Evolutionary conservation across 2,329 filamentous ascomycete species (phyloP).

Genomic region (Epichloe coenophiala): DNA sequence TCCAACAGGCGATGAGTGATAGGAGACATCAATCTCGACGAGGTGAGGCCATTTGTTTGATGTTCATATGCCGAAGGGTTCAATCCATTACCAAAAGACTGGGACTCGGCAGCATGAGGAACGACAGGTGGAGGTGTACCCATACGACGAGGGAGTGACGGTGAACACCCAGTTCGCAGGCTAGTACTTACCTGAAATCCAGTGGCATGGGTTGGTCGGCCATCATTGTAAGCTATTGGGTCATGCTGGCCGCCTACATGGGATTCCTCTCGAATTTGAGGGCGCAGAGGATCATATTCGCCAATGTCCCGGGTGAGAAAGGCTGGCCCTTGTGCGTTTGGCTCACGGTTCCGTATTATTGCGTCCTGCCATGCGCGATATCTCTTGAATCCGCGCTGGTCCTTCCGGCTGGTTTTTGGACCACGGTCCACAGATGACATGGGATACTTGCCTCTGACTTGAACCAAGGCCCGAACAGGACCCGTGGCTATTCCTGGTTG

Average conservation of each 20-base stretch:
- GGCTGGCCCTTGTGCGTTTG: slow-evolving; percentile 8
- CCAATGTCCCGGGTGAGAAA: slow-evolving; percentile 5
- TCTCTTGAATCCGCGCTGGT: slow-evolving; percentile 32
- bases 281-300: slow-evolving; percentile 3
- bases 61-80: slow-evolving; percentile 11
- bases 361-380: slow-evolving; percentile 32
- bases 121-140: not conserved
- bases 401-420: slow-evolving; percentile 17
- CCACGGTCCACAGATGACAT: slow-evolving; percentile 10
- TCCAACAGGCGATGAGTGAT: slow-evolving; percentile 20
- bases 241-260: slow-evolving; percentile 3
- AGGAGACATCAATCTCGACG: slow-evolving; percentile 7
- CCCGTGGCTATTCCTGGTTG: slow-evolving; percentile 1
- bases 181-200: slow-evolving; percentile 3
- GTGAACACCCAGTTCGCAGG: slow-evolving; percentile 1
- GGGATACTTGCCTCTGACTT: slow-evolving; percentile 8
- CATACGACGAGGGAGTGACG: slow-evolving; percentile 1
- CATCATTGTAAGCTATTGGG: not conserved
- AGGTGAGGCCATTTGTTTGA: slow-evolving; percentile 7
- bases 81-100: slow-evolving; percentile 13
- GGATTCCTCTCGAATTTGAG: not conserved
- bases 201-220: not conserved
- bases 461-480: not conserved
- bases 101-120: not conserved
- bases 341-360: slow-evolving; percentile 18